Evolutionary conservation across 805 yeast species (phyloP), one percentile per base, ranked within the genome.

Genomic region (Suhomyces pyralidae): DNA sequence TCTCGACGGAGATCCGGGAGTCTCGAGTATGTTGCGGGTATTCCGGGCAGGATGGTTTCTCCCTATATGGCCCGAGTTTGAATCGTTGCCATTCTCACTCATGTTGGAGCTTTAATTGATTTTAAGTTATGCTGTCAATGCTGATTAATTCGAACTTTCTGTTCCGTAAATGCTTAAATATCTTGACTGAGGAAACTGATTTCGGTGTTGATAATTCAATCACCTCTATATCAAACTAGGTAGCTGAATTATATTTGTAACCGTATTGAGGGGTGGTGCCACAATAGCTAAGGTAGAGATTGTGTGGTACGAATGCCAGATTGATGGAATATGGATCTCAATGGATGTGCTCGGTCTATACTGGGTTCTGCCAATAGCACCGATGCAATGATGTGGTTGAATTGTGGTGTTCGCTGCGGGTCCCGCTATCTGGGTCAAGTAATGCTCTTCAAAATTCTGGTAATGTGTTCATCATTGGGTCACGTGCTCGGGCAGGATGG

Each of bases 1-100:
- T 46, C 77, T 61, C 4, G 77, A 68, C 3, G 80, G 79, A 28
- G 78, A 73, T 9, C 64, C 54, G 3, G 80, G 80, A 1, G 80
- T 75, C 52, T 73, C 70, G 32, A 66, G 63, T 20, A 63, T 47
- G 45, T 59, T 50, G n/a, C 55, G 40, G 24, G 45, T 14, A 19
- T 15, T 30, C 20, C 20, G 36, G 12, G 17, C 43, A 20, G 43
- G 20, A 6, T 12, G 17, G 19, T 22, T 15, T 28, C 40, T 30
- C 22, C 48, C 48, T 28, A 30, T 17, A 19, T 30, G 44, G 19
- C 40, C 20, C 40, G 48, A 14, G 38, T 17, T 9, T 8, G 51
- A 30, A 19, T 20, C 45, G 19, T 38, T n/a, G 25, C 28, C 26
- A n/a, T 48, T 42, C n/a, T 30, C 45, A 32, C 51, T 48, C 51